Evolutionary conservation across 225 moss, liverwort and hornwort genomes (phyloP).

Genomic region (Pseudisothecium myosuroides): DNA sequence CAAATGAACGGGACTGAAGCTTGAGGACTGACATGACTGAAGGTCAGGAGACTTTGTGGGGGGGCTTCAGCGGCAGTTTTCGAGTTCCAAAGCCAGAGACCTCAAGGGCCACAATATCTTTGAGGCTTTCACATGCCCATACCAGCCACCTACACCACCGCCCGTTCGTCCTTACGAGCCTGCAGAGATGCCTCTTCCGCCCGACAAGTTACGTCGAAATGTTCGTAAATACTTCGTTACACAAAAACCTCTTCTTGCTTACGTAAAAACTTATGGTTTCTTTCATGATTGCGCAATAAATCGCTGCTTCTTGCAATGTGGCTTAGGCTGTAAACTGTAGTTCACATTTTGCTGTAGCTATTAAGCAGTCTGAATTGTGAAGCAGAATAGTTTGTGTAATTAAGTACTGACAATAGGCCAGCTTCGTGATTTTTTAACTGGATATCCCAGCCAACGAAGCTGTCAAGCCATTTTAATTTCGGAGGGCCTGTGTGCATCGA

Average conservation of each 20-base stretch:
- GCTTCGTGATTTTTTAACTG: background rate
- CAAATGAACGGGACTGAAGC: background rate
- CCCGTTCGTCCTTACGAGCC: constrained; percentile 14
- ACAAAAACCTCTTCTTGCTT: background rate
- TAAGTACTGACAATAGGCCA: background rate
- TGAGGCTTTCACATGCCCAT: constrained; percentile 13
- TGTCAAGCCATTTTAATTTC: constrained; percentile 16
- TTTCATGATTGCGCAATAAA: background rate
- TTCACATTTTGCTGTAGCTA: background rate
- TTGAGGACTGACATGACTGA: constrained; percentile 4
- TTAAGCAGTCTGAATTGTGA: background rate
- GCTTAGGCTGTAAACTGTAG: background rate
- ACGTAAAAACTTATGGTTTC: background rate
- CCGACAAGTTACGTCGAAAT: constrained; percentile 14
- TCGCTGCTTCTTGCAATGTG: background rate
- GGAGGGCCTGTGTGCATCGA: constrained; percentile 21
- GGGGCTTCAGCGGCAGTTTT: constrained; percentile 25
- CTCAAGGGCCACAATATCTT: constrained; percentile 26
- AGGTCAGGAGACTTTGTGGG: constrained; percentile 20
- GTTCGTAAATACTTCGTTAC: background rate
- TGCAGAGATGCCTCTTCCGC: constrained; percentile 15
- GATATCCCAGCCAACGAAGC: background rate
- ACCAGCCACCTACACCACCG: constrained; percentile 8
- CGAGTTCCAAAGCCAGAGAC: constrained; percentile 20
- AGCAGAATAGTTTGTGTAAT: background rate